These are phyloP conservation scores for Phytophthora pluvialis DNA, from an alignment of 352 stramenopile genomes.

Conservation along the genomic window DNA sequence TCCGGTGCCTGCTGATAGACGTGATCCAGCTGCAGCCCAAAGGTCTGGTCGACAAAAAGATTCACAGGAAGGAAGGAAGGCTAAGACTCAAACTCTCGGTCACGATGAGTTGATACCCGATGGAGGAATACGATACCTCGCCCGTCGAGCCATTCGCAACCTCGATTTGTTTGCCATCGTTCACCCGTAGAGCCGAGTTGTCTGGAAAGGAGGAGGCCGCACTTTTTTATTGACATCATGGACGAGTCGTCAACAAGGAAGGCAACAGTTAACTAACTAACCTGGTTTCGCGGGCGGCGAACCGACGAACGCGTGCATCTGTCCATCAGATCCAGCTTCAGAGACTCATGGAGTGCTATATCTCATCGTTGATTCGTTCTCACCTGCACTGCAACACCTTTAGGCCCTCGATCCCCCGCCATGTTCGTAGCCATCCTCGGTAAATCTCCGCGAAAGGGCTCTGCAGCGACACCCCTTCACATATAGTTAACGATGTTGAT, in stretches of 20 bases:
- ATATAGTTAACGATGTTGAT: not conserved
- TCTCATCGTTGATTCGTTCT: not conserved
- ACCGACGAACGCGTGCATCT: conserved; percentile 42
- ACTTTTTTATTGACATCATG: no score
- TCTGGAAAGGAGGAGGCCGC: conserved; percentile 21
- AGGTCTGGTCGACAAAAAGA: conserved; percentile 23
- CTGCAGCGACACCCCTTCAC: conserved; percentile 4
- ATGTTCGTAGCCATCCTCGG: not conserved
- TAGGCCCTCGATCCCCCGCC: not conserved
- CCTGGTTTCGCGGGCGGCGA: conserved; percentile 29
- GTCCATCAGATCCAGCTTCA: not conserved
- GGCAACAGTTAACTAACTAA: not conserved
- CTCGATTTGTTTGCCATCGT: conserved; percentile 53
- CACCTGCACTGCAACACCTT: conserved; percentile 34
- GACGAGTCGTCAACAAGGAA: no score
- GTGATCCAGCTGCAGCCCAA: conserved; percentile 41
- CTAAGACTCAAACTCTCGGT: not conserved
- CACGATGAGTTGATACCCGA: not conserved
- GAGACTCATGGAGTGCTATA: no score
- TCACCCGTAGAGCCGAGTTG: conserved; percentile 46
- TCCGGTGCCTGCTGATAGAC: conserved; percentile 51
- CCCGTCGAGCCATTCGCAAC: conserved; percentile 29
- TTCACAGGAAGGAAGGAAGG: not conserved
- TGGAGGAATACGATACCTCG: conserved; percentile 33
- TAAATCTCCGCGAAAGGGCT: conserved; percentile 20